A percentile compares a stretch with the other conserved stretches of the same genome.
Conservation (phyloP, 495 filamentous ascomycete genomes). For the Xylaria curta region DNA sequence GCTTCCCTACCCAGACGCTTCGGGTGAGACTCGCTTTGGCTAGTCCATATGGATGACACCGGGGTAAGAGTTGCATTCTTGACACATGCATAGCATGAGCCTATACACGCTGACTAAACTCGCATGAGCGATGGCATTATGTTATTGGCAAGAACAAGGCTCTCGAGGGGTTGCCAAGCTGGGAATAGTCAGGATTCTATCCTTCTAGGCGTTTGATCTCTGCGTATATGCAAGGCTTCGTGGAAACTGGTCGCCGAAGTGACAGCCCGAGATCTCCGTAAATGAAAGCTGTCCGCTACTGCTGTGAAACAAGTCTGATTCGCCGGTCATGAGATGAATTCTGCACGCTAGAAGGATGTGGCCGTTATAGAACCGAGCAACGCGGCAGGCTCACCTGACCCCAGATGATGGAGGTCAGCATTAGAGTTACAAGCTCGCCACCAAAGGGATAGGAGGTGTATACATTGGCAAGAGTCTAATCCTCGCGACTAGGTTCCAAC, state of each 20-base stretch:
- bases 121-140: not conserved
- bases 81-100: not conserved
- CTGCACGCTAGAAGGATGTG: not conserved
- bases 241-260: not conserved
- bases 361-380: not conserved
- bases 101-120: not conserved
- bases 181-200: not conserved
- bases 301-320: not conserved
- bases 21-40: not conserved
- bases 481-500: not conserved
- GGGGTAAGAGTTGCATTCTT: not conserved
- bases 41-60: not conserved
- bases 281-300: not conserved
- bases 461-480: not conserved
- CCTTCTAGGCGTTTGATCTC: not conserved
- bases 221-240: not conserved
- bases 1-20: not conserved
- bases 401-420: not conserved
- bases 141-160: not conserved
- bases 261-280: not conserved
- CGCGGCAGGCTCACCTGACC: not conserved
- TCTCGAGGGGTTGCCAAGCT: not conserved
- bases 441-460: conserved; percentile 1
- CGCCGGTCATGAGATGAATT: not conserved
- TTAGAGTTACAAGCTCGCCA: not conserved